Evolutionary conservation across 257 asterid species (phyloP).

Genomic region (Fraxinus excelsior): DNA sequence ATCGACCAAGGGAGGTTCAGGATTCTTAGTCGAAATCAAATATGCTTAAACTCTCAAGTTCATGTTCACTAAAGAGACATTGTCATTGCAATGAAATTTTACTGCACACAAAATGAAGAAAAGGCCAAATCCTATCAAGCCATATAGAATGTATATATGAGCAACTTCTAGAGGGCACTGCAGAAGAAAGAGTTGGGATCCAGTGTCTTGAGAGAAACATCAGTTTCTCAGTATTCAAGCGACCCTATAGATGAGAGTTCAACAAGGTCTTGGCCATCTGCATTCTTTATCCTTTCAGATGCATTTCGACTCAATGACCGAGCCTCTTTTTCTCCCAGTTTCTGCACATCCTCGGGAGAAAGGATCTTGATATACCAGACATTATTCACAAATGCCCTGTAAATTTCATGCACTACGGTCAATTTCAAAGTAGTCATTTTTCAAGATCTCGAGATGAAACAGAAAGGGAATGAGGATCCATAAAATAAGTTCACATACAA

Average conservation of each 20-base stretch:
- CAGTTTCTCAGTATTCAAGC: constrained; percentile 52
- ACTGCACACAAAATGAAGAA: not conserved
- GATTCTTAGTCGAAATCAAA: not conserved
- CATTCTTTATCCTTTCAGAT: constrained; percentile 48
- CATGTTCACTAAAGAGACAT: not conserved
- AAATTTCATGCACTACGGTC: constrained; percentile 15
- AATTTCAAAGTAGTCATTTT: constrained; percentile 2
- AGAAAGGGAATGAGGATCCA: not conserved
- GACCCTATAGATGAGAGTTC: constrained; percentile 72
- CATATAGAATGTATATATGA: not conserved
- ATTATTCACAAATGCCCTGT: constrained; percentile 85
- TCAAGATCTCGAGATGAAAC: not conserved
- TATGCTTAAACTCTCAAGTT: not conserved
- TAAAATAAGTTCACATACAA: not conserved
- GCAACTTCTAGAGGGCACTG: not conserved
- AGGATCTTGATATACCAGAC: constrained; percentile 98
- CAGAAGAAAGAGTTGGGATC: not conserved
- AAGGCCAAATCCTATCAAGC: not conserved
- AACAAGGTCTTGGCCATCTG: constrained; percentile 54
- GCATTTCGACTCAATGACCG: constrained; percentile 51
- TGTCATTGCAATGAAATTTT: not conserved
- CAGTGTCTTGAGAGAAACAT: not conserved
- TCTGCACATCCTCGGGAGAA: constrained; percentile 81
- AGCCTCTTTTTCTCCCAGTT: constrained; percentile 74
- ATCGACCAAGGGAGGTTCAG: not conserved